phyloP scores from a whole-genome alignment of 139 green algal genomes.

The Chlorella sorokiniana region DNA sequence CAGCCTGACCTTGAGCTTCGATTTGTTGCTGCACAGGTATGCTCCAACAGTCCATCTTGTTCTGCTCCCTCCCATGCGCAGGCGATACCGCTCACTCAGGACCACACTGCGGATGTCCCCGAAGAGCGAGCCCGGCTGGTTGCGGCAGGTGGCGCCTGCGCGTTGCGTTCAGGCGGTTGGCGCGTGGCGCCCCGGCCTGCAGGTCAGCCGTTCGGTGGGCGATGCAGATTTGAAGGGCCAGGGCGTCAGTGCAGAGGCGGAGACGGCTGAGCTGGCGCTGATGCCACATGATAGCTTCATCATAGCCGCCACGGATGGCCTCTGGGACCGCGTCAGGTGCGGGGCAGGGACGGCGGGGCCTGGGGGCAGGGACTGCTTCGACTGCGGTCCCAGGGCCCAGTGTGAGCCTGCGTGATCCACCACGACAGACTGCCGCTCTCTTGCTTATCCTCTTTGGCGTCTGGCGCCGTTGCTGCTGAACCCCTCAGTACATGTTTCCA shows the following conservation, averaged over 20 bases:
- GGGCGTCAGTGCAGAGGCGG: slow-evolving; percentile 78
- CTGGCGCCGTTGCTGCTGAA: too few relatives aligned
- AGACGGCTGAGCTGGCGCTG: slow-evolving; percentile 65
- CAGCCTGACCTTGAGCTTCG: background rate
- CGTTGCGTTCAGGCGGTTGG: slow-evolving; percentile 61
- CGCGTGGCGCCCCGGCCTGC: slow-evolving; percentile 75
- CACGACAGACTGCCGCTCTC: too few relatives aligned
- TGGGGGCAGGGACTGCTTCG: background rate
- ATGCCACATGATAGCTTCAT: slow-evolving; percentile 76
- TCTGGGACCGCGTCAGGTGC: slow-evolving; percentile 83
- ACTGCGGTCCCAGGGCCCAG: too few relatives aligned
- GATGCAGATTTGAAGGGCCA: slow-evolving; percentile 83
- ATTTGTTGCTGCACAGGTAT: background rate
- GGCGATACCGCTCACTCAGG: slow-evolving; percentile 69
- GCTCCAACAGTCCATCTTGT: background rate
- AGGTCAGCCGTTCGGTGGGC: slow-evolving; percentile 79
- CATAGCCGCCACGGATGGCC: slow-evolving; percentile 83
- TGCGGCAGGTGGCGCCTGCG: slow-evolving; percentile 57
- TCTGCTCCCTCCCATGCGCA: background rate
- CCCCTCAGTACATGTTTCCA: too few relatives aligned
- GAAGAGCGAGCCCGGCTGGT: slow-evolving; percentile 79
- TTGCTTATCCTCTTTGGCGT: background rate
- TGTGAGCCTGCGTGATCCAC: too few relatives aligned
- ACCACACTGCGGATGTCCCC: slow-evolving; percentile 78
- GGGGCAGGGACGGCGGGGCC: background rate